Evolutionary conservation across 2,329 filamentous ascomycete species (phyloP).

Genomic region (Stenocarpella maydis): DNA sequence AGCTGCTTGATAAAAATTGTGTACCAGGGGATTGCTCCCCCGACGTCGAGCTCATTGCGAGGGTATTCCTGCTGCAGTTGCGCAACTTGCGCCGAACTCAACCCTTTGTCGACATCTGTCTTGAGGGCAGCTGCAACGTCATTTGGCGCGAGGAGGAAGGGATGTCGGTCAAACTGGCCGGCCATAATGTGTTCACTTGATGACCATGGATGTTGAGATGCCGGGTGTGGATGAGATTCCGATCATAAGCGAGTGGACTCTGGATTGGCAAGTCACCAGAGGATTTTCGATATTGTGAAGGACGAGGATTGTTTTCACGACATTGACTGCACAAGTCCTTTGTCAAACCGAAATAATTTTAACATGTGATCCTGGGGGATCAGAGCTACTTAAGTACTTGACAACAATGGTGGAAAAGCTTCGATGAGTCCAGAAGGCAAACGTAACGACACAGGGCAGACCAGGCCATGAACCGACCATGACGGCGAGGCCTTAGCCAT

Average conservation of each 20-base stretch:
- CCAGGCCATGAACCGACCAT: constrained; percentile 14
- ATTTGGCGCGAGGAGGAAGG: constrained; percentile 67
- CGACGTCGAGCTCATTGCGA: constrained; percentile 75
- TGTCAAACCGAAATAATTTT: not conserved
- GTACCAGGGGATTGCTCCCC: constrained; percentile 71
- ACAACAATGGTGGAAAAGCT: not conserved
- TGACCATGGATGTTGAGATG: constrained; percentile 18
- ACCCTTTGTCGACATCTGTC: constrained; percentile 72
- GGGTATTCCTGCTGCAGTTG: constrained; percentile 68
- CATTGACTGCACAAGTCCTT: constrained; percentile 2
- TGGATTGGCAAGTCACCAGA: not conserved
- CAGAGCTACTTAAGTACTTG: constrained; percentile 29
- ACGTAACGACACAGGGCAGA: not conserved
- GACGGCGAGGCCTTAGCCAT: constrained; percentile 30
- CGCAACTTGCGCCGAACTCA: constrained; percentile 67
- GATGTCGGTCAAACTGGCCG: constrained; percentile 60
- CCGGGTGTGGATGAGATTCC: not conserved
- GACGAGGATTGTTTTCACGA: not conserved
- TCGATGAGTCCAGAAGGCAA: constrained; percentile 20
- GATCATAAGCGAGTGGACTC: constrained; percentile 18
- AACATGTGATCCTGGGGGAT: constrained; percentile 18
- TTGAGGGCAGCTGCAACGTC: constrained; percentile 69
- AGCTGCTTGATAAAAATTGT: constrained; percentile 78
- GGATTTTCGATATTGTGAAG: not conserved
- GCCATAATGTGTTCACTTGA: constrained; percentile 47